These are phyloP conservation scores for Colletotrichum agaves DNA, from an alignment of 2,329 filamentous ascomycete species.

Conservation along the genomic window DNA sequence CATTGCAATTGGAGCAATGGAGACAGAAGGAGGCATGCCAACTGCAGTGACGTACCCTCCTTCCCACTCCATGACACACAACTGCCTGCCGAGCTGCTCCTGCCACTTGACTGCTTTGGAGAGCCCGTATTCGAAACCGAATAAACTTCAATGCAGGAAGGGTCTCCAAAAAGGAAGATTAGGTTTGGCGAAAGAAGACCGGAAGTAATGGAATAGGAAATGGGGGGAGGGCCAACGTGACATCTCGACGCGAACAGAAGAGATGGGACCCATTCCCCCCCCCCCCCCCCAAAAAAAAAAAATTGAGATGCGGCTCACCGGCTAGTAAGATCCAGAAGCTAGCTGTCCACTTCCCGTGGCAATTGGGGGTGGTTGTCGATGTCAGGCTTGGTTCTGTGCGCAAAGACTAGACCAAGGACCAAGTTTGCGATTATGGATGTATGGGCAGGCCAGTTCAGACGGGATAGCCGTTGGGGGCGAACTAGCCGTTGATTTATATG, in stretches of 20 bases:
- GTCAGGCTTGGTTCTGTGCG: slow-evolving; percentile 9
- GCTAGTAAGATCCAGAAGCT: slow-evolving; percentile 4
- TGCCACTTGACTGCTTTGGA: neutral
- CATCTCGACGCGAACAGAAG: neutral
- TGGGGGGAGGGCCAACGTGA: neutral
- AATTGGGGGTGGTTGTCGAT: neutral
- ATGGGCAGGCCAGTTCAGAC: slow-evolving; percentile 9
- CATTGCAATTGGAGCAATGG: too few species aligned
- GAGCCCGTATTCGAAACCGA: neutral
- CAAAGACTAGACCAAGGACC: neutral
- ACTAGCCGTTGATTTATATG: slow-evolving; percentile 22
- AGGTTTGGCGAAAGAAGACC: neutral
- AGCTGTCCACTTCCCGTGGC: neutral
- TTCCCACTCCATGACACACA: neutral
- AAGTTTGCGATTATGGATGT: neutral
- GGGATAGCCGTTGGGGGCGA: slow-evolving; percentile 18
- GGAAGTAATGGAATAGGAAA: neutral
- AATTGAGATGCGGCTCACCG: slow-evolving; percentile 30
- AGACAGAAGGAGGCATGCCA: too few species aligned
- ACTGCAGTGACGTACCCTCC: too few species aligned
- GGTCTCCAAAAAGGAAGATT: neutral
- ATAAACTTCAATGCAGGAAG: slow-evolving; percentile 9
- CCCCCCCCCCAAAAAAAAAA: too few species aligned
- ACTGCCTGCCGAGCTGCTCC: too few species aligned
- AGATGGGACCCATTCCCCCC: too few species aligned